Evolutionary conservation across 192 early-diverging fungal species (phyloP).

Genomic region (Coemansia sp.): DNA sequence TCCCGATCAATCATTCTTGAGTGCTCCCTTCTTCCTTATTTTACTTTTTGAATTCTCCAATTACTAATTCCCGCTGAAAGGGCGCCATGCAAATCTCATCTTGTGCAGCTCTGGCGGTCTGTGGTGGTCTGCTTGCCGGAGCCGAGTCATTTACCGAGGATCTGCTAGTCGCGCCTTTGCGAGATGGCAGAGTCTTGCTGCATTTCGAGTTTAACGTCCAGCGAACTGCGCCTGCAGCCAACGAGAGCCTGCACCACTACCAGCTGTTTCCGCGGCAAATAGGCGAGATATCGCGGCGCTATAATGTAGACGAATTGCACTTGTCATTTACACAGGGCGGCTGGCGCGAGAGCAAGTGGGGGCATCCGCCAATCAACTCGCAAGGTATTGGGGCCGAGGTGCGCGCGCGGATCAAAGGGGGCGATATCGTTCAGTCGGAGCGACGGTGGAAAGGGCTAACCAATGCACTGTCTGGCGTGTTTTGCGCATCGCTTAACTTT

Average conservation of each 20-base stretch:
- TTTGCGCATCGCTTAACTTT: constrained; percentile 96
- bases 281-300: constrained; percentile 75
- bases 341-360: constrained; percentile 82
- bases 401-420: constrained; percentile 60
- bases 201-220: constrained; percentile 74
- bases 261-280: constrained; percentile 77
- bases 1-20: background rate
- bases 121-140: background rate
- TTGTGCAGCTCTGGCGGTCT: constrained; percentile 8
- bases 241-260: constrained; percentile 63
- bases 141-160: constrained; percentile 63
- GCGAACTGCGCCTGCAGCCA: constrained; percentile 15
- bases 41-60: background rate
- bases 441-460: constrained; percentile 80
- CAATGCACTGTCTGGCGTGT: constrained; percentile 88
- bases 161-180: constrained; percentile 66
- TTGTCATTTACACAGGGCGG: constrained; percentile 88
- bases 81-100: constrained; percentile 9
- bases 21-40: background rate
- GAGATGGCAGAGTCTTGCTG: constrained; percentile 76
- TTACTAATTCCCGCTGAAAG: background rate
- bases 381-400: constrained; percentile 76
- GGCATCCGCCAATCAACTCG: constrained; percentile 53
- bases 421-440: background rate
- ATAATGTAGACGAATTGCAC: constrained; percentile 75